Percentiles rank a stretch among this genome's conserved stretches.
These are phyloP conservation scores for Phaeoacremonium minimum DNA, from an alignment of 2,329 filamentous ascomycete genomes.

Conservation along the genomic window DNA sequence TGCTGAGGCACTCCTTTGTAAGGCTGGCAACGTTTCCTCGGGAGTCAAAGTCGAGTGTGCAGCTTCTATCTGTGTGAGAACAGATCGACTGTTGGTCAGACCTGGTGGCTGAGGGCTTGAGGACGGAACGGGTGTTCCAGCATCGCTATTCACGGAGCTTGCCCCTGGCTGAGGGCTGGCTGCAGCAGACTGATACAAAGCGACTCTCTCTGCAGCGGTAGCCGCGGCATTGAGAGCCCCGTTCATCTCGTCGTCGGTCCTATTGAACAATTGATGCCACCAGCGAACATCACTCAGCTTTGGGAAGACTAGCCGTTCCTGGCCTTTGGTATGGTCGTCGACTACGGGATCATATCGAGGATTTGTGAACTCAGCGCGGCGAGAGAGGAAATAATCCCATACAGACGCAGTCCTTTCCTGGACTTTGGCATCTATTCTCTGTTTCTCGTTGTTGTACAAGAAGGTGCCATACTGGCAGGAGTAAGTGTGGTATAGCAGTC, in stretches of 20 bases:
- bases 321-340: constrained; percentile 74
- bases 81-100: constrained; percentile 40
- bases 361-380: constrained; percentile 78
- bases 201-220: constrained; percentile 37
- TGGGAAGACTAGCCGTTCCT: constrained; percentile 82
- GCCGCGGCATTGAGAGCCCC: constrained; percentile 52
- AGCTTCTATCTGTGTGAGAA: constrained; percentile 56
- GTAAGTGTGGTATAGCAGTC: constrained; percentile 88
- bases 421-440: constrained; percentile 67
- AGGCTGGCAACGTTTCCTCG: constrained; percentile 9
- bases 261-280: constrained; percentile 88
- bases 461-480: constrained; percentile 98
- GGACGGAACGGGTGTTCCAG: constrained; percentile 19
- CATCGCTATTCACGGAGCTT: constrained; percentile 13
- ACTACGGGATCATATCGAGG: constrained; percentile 68
- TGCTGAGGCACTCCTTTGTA: constrained; percentile 11
- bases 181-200: constrained; percentile 20
- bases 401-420: constrained; percentile 76
- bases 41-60: constrained; percentile 48
- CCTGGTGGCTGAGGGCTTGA: constrained; percentile 32
- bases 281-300: constrained; percentile 74
- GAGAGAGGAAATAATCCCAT: constrained; percentile 91
- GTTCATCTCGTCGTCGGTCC: constrained; percentile 92
- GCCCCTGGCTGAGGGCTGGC: constrained; percentile 39
- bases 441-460: constrained; percentile 90